A percentile compares a stretch with the other conserved stretches of the same genome.
Evolutionary conservation across 306 rosid genomes (phyloP).

Genomic region (Gleditsia sinensis): DNA sequence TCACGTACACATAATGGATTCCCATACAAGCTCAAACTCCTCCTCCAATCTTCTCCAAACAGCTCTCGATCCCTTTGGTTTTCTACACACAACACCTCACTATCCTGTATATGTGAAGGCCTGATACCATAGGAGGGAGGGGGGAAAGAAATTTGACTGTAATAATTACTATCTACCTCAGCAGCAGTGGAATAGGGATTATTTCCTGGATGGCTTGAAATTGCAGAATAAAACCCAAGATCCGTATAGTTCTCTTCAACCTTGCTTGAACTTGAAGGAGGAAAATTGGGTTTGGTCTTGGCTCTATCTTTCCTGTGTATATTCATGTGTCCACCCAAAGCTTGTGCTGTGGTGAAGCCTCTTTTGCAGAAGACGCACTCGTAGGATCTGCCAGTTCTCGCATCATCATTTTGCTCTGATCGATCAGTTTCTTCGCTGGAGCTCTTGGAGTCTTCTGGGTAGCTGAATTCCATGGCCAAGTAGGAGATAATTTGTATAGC

Average conservation of each 20-base stretch:
- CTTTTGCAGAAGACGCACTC: constrained; percentile 93
- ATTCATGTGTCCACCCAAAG: constrained; percentile 95
- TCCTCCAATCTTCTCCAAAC: constrained; percentile 56
- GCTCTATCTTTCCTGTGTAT: constrained; percentile 82
- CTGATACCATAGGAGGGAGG: constrained; percentile 27
- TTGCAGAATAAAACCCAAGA: constrained; percentile 45
- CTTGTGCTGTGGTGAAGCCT: constrained; percentile 92
- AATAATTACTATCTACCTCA: constrained; percentile 38
- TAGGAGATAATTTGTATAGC: too few species aligned
- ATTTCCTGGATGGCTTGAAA: too few species aligned
- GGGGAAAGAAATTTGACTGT: constrained; percentile 47
- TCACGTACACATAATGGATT: constrained; percentile 29
- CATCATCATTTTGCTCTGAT: constrained; percentile 37
- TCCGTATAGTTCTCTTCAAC: too few species aligned
- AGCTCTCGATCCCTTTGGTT: constrained; percentile 30
- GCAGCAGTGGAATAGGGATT: constrained; percentile 25
- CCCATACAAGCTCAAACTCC: constrained; percentile 45
- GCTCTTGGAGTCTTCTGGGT: constrained; percentile 50
- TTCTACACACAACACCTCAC: too few species aligned
- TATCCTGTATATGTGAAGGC: constrained; percentile 33
- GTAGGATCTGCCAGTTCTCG: constrained; percentile 60
- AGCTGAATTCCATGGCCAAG: constrained; percentile 50
- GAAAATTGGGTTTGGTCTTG: constrained; percentile 38
- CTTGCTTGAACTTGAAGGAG: constrained; percentile 47
- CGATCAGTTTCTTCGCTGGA: constrained; percentile 50